These are phyloP conservation scores for Huntiella bhutanensis DNA, from an alignment of 2,329 filamentous ascomycete species.

Conservation along the genomic window DNA sequence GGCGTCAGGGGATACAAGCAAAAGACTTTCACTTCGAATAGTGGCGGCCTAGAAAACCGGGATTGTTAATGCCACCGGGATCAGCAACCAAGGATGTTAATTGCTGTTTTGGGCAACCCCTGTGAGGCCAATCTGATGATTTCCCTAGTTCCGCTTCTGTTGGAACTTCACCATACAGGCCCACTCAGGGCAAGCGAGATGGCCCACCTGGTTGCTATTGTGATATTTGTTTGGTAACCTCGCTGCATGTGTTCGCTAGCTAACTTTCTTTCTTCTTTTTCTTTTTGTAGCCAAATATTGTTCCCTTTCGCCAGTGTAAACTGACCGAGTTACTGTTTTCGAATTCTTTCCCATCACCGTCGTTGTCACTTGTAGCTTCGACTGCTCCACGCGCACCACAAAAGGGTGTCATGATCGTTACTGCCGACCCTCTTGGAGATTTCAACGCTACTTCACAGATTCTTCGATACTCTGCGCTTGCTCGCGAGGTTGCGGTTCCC, in stretches of 20 bases:
- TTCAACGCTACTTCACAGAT: conserved; percentile 97
- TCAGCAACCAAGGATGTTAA: too few species aligned
- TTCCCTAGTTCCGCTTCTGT: not conserved
- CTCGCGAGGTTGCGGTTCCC: conserved; percentile 80
- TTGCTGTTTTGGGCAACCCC: too few species aligned
- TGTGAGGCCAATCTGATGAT: not conserved
- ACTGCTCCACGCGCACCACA: conserved; percentile 47
- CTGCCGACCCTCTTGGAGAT: conserved; percentile 79
- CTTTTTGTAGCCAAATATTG: conserved; percentile 40
- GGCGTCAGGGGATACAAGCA: too few species aligned
- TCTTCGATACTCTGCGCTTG: conserved; percentile 79
- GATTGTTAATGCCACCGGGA: too few species aligned
- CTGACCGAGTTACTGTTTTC: conserved; percentile 71
- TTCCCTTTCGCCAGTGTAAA: conserved; percentile 70
- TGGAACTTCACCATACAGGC: too few species aligned
- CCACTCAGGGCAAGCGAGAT: too few species aligned
- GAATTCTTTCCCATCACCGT: conserved; percentile 62
- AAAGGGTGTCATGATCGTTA: conserved; percentile 88
- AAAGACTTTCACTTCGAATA: too few species aligned
- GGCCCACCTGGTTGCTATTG: too few species aligned
- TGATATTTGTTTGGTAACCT: too few species aligned
- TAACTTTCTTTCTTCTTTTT: not conserved
- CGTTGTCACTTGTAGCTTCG: conserved; percentile 22
- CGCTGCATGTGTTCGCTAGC: not conserved
- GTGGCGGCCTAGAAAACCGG: too few species aligned